phyloP scores from a whole-genome alignment of 345 rosid species.

The Rhodomyrtus tomentosa region DNA sequence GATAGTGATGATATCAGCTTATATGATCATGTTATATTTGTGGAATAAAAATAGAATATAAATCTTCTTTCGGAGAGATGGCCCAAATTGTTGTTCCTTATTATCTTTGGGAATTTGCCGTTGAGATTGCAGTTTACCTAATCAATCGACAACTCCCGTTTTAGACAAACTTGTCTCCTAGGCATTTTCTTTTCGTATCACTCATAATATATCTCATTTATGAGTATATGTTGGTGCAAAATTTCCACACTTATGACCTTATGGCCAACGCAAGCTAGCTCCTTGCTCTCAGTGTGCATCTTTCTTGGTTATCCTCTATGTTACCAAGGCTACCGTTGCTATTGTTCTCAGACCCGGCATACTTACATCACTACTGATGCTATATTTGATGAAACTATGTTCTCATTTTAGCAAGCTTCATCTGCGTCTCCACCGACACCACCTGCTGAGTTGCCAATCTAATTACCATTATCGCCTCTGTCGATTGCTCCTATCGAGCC shows the following conservation, averaged over 20 bases:
- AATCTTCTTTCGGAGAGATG: background rate
- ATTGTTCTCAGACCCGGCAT: background rate
- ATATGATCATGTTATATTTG: no score
- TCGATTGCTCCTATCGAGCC: background rate
- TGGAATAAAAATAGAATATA: background rate
- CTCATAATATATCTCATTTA: background rate
- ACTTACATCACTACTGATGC: background rate
- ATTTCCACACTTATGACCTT: background rate
- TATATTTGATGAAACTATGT: background rate
- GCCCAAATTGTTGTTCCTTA: no score
- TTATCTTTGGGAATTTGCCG: background rate
- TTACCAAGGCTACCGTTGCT: background rate
- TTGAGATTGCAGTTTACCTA: background rate
- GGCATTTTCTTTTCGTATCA: fast-evolving
- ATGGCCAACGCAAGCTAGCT: background rate
- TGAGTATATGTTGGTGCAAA: background rate
- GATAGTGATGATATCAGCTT: background rate
- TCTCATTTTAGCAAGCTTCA: background rate
- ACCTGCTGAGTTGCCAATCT: background rate
- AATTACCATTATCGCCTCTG: no score
- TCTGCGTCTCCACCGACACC: background rate
- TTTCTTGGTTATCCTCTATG: background rate
- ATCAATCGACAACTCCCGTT: background rate
- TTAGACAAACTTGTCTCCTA: background rate
- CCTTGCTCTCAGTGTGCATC: background rate